phyloP scores from a whole-genome alignment of 192 early-diverging fungal species.

The Jimgerdemannia lactiflua region DNA sequence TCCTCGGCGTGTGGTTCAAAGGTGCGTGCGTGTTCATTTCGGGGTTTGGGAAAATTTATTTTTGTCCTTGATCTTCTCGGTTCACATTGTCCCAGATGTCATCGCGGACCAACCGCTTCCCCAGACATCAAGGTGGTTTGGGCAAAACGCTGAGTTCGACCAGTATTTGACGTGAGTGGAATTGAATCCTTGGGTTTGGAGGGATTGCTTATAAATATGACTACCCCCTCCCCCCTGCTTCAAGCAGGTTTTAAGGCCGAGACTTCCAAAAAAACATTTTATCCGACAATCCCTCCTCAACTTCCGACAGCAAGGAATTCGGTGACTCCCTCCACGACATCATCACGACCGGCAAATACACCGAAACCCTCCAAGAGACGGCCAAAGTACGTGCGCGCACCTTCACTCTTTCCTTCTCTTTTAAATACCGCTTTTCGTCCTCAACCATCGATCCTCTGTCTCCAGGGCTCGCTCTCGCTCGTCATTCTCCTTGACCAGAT shows the following conservation, averaged over 20 bases:
- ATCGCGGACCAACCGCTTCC: slow-evolving; percentile 7
- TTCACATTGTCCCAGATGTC: neutral
- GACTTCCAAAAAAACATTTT: too few species aligned
- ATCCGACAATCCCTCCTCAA: too few species aligned
- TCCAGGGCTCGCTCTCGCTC: slow-evolving; percentile 8
- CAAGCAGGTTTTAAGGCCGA: too few species aligned
- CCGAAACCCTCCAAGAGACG: slow-evolving; percentile 1
- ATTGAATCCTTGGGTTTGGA: neutral
- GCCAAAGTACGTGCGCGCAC: neutral
- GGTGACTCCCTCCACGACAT: slow-evolving; percentile 12
- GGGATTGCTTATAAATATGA: neutral
- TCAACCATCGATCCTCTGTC: neutral
- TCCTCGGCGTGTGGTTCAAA: slow-evolving; percentile 13
- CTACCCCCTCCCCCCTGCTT: too few species aligned
- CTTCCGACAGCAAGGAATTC: slow-evolving; percentile 6
- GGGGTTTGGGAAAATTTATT: neutral
- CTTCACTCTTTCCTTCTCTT: neutral
- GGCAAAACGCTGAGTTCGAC: slow-evolving; percentile 12
- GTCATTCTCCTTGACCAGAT: slow-evolving; percentile 11
- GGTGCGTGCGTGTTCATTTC: neutral
- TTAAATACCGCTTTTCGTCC: neutral
- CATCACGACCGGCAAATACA: slow-evolving; percentile 8
- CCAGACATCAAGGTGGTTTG: neutral
- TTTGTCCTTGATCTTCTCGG: too few species aligned
- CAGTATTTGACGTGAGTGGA: slow-evolving; percentile 1